A percentile compares a stretch with the other conserved stretches of the same genome.
phyloP scores from a whole-genome alignment of 768 basidiomycete genomes.

The Coprinopsis sp. region DNA sequence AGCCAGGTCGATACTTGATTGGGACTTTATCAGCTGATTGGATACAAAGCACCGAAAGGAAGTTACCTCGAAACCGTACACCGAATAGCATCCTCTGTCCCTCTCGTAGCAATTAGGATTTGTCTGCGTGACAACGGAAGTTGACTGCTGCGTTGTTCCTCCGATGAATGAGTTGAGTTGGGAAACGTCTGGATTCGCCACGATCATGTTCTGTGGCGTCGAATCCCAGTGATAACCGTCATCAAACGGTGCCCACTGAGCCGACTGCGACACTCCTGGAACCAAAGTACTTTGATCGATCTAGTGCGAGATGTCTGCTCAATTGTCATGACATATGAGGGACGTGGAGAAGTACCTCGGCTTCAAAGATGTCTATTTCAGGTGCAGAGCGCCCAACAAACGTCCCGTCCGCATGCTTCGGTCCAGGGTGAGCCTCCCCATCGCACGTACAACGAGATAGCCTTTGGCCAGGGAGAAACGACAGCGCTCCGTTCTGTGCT shows the following conservation, averaged over 20 bases:
- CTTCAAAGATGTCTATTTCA: constrained; percentile 90
- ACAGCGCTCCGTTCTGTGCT: constrained; percentile 43
- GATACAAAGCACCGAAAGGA: not conserved
- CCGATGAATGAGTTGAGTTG: constrained; percentile 63
- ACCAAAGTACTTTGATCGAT: constrained; percentile 40
- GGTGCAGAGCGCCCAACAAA: constrained; percentile 82
- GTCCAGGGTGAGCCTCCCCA: constrained; percentile 82
- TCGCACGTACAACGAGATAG: constrained; percentile 84
- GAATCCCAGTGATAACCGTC: constrained; percentile 67
- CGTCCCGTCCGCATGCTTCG: constrained; percentile 63
- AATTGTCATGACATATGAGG: too few species aligned
- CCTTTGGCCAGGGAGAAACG: constrained; percentile 76
- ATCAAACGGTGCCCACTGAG: constrained; percentile 84
- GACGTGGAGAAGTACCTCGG: constrained; percentile 40
- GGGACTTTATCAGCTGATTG: too few species aligned
- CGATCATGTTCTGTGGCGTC: constrained; percentile 51
- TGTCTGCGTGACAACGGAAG: constrained; percentile 66
- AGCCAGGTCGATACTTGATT: constrained; percentile 46
- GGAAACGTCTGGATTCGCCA: constrained; percentile 51
- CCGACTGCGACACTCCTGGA: constrained; percentile 76
- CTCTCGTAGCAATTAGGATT: constrained; percentile 67
- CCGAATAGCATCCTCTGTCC: constrained; percentile 52
- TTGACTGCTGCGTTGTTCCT: constrained; percentile 70
- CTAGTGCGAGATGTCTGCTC: constrained; percentile 24
- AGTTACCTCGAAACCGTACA: constrained; percentile 78